Evolutionary conservation across 495 filamentous ascomycete species (phyloP).

Genomic region (Aspergillus sparsus): DNA sequence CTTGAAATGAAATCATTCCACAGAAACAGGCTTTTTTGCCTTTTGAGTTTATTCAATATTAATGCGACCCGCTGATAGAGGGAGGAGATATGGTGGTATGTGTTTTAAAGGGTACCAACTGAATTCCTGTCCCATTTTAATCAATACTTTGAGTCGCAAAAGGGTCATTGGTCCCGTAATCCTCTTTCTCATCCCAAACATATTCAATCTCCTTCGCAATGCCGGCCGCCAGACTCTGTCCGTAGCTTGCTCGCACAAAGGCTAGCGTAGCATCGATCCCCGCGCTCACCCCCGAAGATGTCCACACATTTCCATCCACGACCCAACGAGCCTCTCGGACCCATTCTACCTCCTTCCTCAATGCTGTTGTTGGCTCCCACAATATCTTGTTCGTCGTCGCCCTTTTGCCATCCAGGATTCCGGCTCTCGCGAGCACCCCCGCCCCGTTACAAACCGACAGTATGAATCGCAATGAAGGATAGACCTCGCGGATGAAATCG

Average conservation of each 20-base stretch:
- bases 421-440: slow-evolving; percentile 51
- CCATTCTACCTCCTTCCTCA: slow-evolving; percentile 56
- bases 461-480: slow-evolving; percentile 53
- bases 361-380: slow-evolving; percentile 30
- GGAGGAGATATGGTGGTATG: too few species aligned
- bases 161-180: slow-evolving; percentile 3
- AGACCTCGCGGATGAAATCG: slow-evolving; percentile 46
- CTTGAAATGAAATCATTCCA: too few species aligned
- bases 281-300: slow-evolving; percentile 59
- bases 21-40: too few species aligned
- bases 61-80: too few species aligned
- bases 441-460: slow-evolving; percentile 65
- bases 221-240: background rate
- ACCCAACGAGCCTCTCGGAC: slow-evolving; percentile 64
- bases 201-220: slow-evolving; percentile 12
- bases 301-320: slow-evolving; percentile 67
- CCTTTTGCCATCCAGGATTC: slow-evolving; percentile 56
- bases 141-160: background rate
- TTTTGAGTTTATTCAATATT: too few species aligned
- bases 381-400: slow-evolving; percentile 55
- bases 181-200: slow-evolving; percentile 5
- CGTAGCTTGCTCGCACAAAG: slow-evolving; percentile 16
- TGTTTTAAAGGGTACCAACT: too few species aligned
- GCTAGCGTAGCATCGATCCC: slow-evolving; percentile 61
- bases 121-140: too few species aligned